Base-by-base conservation (phyloP, 1,284 basidiomycete species). In the Tilletia caries region DNA sequence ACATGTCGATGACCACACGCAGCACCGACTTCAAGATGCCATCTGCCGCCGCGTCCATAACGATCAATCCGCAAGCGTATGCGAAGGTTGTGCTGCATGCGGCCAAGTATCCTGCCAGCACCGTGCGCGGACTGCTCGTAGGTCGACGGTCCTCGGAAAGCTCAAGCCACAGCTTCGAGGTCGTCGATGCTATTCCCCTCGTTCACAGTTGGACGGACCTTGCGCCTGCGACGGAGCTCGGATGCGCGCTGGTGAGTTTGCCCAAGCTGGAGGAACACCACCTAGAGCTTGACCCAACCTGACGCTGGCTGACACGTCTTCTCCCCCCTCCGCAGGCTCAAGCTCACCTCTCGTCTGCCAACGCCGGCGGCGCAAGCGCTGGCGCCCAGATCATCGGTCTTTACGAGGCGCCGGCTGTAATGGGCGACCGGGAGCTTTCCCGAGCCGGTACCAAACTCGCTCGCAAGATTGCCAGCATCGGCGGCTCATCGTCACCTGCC, bases 221-320 rank as follows among this genome's bases (percentile, higher is more conserved):
- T 13, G 67, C 67, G 6, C 72, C 72, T 41, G 70, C 68, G 60
- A 67, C 66, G 32, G 72, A 73, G 67, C 67, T 70, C 3, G 72
- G 67, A 15, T 60, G 70, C n/a, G 72, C 69, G 1, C 48, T 73
- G 58, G 72, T 73, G 33, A 58, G 71, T 69, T 18, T 64, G 32
- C 33, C n/a, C n/a, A n/a, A n/a, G n/a, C n/a, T n/a, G n/a, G n/a
- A n/a, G n/a, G n/a, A n/a, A n/a, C n/a, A n/a, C n/a, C n/a, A n/a
- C n/a, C n/a, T 46, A n/a, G 44, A 46, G 44, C 37, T 41, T 41
- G 10, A 15, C 37, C 37, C 37, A 15, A 41, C 37, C 15, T 41
- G 37, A 41, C 37, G 37, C 15, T 6, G 37, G 37, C 37, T 41
- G 37, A 41, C 37, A 41, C 23, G 8, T 50, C 6, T 50, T 50